These are phyloP conservation scores for Aspergillus niger DNA, from an alignment of 2,329 filamentous ascomycete genomes.

Conservation along the genomic window DNA sequence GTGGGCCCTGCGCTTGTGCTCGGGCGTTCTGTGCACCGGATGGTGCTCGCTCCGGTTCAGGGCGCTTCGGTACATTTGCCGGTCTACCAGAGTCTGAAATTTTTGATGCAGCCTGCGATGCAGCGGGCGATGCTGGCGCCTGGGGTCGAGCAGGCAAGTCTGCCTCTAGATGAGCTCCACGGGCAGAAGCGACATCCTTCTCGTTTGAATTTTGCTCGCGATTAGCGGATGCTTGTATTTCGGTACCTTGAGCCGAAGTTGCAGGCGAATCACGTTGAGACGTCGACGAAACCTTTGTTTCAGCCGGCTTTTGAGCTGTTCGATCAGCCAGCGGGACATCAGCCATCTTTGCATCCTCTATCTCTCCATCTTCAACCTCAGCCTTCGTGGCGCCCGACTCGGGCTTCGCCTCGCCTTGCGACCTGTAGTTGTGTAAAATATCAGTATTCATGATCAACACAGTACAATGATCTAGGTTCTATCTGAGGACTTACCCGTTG, in stretches of 20 bases:
- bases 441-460: conserved; percentile 23
- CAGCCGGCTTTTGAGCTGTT: conserved; percentile 18
- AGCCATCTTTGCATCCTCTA: conserved; percentile 48
- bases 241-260: conserved; percentile 11
- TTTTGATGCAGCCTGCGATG: conserved; percentile 30
- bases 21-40: conserved; percentile 29
- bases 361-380: conserved; percentile 50
- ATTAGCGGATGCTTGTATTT: conserved; percentile 7
- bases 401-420: conserved; percentile 28
- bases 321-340: conserved; percentile 30
- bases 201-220: conserved; percentile 17
- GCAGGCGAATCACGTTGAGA: conserved; percentile 16
- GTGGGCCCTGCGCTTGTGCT: conserved; percentile 40
- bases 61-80: conserved; percentile 40
- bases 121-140: conserved; percentile 21
- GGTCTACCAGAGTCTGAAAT: conserved; percentile 32
- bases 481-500: conserved; percentile 38
- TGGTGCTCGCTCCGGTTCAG: conserved; percentile 39
- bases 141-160: conserved; percentile 19
- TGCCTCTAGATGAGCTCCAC: conserved; percentile 17
- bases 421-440: conserved; percentile 24
- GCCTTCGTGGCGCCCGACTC: conserved; percentile 28
- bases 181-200: conserved; percentile 9
- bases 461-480: neutral
- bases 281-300: conserved; percentile 15